These are phyloP conservation scores for Marasmius tenuissimus DNA, from an alignment of 1,284 basidiomycete species.

Conservation along the genomic window DNA sequence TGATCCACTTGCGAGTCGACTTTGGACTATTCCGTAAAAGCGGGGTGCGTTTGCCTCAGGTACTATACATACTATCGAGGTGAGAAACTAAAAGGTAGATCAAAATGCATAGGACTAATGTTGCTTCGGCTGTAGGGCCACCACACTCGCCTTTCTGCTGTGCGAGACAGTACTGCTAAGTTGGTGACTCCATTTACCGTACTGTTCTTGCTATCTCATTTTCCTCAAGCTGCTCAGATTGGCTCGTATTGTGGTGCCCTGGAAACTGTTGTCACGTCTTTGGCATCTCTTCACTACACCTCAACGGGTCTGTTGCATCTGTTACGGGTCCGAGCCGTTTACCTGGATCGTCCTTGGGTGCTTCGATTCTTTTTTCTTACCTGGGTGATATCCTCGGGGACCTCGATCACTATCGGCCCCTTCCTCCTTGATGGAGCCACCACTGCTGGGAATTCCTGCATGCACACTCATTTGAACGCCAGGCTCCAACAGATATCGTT, in stretches of 20 bases:
- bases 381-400: not conserved
- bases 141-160: not conserved
- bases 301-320: not conserved
- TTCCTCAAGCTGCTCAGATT: not conserved
- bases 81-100: not conserved
- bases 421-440: not conserved
- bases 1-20: not conserved
- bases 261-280: not conserved
- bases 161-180: not conserved
- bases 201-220: not conserved
- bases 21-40: not conserved
- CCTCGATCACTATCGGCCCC: not conserved
- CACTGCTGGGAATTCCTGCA: not conserved
- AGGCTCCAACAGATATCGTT: not conserved
- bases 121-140: not conserved
- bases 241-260: not conserved
- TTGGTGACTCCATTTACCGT: not conserved
- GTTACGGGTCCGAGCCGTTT: not conserved
- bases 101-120: too few relatives aligned
- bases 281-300: not conserved
- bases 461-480: not conserved
- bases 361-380: not conserved
- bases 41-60: not conserved
- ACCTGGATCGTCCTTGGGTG: not conserved
- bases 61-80: not conserved